Base-by-base conservation (phyloP, 768 basidiomycete species). In the Suillus spraguei region DNA sequence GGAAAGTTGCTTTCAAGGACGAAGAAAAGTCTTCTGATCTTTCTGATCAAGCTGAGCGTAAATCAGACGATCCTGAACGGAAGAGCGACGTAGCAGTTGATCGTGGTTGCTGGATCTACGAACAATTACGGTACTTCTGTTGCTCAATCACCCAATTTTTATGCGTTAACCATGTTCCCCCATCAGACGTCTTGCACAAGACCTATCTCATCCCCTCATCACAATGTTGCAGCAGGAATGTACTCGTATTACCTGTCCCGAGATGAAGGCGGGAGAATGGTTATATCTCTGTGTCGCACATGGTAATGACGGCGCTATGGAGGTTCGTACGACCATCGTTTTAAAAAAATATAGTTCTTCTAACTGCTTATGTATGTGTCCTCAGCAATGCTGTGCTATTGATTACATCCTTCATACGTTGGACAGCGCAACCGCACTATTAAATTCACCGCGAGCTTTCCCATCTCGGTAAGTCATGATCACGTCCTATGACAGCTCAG, bases 241-340 rank as follows among this genome's bases (percentile, higher is more conserved):
- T 72, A 93, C 89, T 14, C 86, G 92, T 44, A 77, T 83, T 41
- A 86, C 90, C 11, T 99, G 97, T 80, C 94, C 95, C 1, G 90
- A 97, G 77, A 99, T 99, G 97, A 96, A 96, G 76, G 95, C 96
- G n/a, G 94, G 93, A 61, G 94, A 98, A 80, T 98, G 97, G 97
- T 82, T 94, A 35, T 99, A 97, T 76, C 79, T 98, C 7, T 99
- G 97, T 68, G 95, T 96, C 44, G 96, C 95, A 0, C 95, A 98
- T 76, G 94, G 93, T 24, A 92, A 88, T 70, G 92, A 92, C 63
- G 89, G 90, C 11, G 85, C 88, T 58, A 91, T 92, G 87, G 93
- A 94, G 86, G 92, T 92, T 68, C 53, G 84, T 59, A 60, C 47
- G 28, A 41, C 5, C 44, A 35, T 42, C 3, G 20, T 66, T 55